Evolutionary conservation across 176 grass and related monocot species (phyloP), one percentile per base, ranked within the genome.

Genomic region (Carex parvula): DNA sequence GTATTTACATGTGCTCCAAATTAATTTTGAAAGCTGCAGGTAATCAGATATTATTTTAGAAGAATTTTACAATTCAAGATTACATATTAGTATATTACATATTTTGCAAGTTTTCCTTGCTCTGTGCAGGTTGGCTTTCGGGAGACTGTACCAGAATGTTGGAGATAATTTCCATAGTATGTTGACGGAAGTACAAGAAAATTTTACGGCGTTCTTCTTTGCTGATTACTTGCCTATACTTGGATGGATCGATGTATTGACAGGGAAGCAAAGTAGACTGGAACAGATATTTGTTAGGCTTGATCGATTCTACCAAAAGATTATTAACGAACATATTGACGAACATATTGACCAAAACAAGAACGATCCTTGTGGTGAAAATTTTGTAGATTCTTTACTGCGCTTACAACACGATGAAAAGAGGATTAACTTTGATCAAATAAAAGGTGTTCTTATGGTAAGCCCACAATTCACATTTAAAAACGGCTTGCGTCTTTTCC

Each of bases 201-300:
- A 17, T 13, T 22, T 37, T 18, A n/a, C 18, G 37, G 20, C 5
- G 14, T 68, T 83, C 64, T 83, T 83, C 61, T 44, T 83, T 13
- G 20, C 61, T 18, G 80, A 83, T 68, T 83, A 83, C 80, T 53
- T 66, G 3, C 80, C 80, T 26, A 66, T 83, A 15, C 60, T 83
- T 68, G 80, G 80, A 83, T 83, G 80, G 80, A 61, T 63, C 5
- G 80, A 83, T 83, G 60, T 64, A 68, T 5, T 83, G 62, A 54
- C 80, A 26, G 61, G 80, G 56, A 67, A 52, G 10, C 29, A 18
- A 68, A 8, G 15, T 17, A 83, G 80, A 63, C 80, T 83, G 8
- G 61, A 83, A 33, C 21, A 83, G 5, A 83, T 65, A 64, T 83
- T 83, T 83, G 56, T 53, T 53, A 68, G 64, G 60, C 2, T 83